Conservation (phyloP, 768 basidiomycete species). For the Rhizopogon vinicolor region DNA sequence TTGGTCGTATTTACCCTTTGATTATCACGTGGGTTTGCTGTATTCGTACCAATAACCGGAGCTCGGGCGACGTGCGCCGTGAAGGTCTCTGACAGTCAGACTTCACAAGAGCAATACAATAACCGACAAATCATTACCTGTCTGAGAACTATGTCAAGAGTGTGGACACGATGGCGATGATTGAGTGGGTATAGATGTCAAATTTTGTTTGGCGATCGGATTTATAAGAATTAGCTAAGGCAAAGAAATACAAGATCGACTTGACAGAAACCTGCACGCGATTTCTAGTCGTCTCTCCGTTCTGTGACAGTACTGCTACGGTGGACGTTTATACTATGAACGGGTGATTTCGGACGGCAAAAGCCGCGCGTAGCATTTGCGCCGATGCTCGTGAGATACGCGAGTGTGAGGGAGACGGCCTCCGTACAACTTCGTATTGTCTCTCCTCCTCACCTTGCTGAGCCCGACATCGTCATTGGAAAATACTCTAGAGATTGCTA, state of each 20-base stretch:
- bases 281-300: too few species aligned
- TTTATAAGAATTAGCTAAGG: not conserved
- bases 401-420: too few species aligned
- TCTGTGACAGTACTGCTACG: not conserved
- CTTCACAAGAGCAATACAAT: not conserved
- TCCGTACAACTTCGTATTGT: too few species aligned
- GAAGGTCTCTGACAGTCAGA: not conserved
- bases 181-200: not conserved
- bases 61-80: not conserved
- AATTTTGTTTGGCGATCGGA: not conserved
- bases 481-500: not conserved
- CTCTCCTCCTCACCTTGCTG: not conserved
- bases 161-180: not conserved
- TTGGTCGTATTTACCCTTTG: slow-evolving; percentile 7
- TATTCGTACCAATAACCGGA: slow-evolving; percentile 7
- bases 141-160: not conserved
- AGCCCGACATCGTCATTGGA: not conserved
- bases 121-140: not conserved
- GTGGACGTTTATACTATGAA: not conserved
- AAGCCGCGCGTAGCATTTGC: slow-evolving; percentile 1
- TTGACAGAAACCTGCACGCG: too few species aligned
- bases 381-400: not conserved
- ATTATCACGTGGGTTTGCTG: slow-evolving; percentile 24
- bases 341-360: slow-evolving; percentile 10
- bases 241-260: not conserved